Evolutionary conservation across 306 rosid species (phyloP).

Genomic region (Spatholobus suberectus): DNA sequence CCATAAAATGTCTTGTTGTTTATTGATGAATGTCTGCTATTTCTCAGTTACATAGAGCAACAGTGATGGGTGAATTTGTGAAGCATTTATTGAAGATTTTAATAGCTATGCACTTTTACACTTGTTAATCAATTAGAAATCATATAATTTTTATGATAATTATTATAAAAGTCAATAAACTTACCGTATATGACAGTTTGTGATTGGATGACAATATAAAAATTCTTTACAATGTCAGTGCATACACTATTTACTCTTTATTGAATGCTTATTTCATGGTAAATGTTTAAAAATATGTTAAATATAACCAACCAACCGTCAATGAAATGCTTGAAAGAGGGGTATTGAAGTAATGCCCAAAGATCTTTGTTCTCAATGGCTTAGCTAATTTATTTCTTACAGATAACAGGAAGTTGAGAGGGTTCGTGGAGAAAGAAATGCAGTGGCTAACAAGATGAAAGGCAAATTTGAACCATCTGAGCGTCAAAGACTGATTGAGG

Average conservation of each 20-base stretch:
- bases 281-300: no score
- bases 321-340: constrained; percentile 3
- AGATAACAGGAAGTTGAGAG: constrained; percentile 99
- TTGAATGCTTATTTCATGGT: not conserved
- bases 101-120: not conserved
- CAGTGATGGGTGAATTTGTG: not conserved
- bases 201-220: not conserved
- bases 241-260: not conserved
- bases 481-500: constrained; percentile 81
- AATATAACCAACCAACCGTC: not conserved
- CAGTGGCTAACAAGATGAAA: constrained; percentile 93
- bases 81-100: not conserved
- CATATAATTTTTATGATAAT: not conserved
- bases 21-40: not conserved
- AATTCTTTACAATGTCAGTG: not conserved
- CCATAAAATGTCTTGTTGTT: not conserved
- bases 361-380: constrained; percentile 53
- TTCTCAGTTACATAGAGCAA: constrained; percentile 11
- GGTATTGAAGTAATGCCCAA: not conserved
- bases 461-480: constrained; percentile 82
- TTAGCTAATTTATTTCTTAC: constrained; percentile 76
- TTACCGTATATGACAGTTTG: not conserved
- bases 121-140: not conserved
- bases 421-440: constrained; percentile 89
- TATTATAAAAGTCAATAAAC: not conserved